Percentiles rank a stretch among this genome's conserved stretches.
These are phyloP conservation scores for Globomyces pollinis-pini DNA, from an alignment of 192 early-diverging fungal species.

Conservation along the genomic window DNA sequence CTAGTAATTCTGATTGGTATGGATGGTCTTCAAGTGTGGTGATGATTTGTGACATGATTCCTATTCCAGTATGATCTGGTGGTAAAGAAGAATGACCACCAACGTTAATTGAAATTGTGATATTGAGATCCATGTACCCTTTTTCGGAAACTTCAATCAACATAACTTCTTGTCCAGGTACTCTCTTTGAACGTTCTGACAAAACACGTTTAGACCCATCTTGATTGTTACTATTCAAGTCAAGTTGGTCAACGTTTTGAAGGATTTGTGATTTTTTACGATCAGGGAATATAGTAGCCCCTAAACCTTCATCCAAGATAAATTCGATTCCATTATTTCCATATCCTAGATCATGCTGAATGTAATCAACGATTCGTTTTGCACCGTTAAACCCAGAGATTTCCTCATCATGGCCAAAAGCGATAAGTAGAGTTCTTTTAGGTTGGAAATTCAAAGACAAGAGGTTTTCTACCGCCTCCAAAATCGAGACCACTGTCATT, in stretches of 20 bases:
- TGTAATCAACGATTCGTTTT: slow-evolving; percentile 11
- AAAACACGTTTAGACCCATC: too few species aligned
- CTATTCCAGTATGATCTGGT: slow-evolving; percentile 28
- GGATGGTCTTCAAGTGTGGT: slow-evolving; percentile 20
- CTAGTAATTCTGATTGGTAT: slow-evolving; percentile 10
- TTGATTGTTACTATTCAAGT: too few species aligned
- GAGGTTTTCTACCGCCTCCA: slow-evolving; percentile 36
- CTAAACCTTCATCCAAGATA: slow-evolving; percentile 30
- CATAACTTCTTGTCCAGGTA: too few species aligned
- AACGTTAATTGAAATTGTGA: slow-evolving; percentile 16
- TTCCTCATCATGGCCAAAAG: slow-evolving; percentile 42
- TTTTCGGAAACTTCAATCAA: slow-evolving; percentile 36
- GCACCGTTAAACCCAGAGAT: slow-evolving; percentile 19
- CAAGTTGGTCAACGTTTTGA: neutral
- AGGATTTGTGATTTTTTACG: too few species aligned
- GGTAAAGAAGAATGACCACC: slow-evolving; percentile 43
- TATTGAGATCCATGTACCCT: slow-evolving; percentile 23
- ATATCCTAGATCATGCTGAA: slow-evolving; percentile 5
- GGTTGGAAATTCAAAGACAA: slow-evolving; percentile 26
- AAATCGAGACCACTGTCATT: slow-evolving; percentile 21
- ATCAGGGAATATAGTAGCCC: neutral
- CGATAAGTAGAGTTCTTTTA: slow-evolving; percentile 24
- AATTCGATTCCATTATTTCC: slow-evolving; percentile 20
- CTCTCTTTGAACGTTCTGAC: neutral
- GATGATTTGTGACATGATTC: slow-evolving; percentile 24